Conservation (phyloP, 345 rosid genomes). For the Diplotaxis tenuifolia region DNA sequence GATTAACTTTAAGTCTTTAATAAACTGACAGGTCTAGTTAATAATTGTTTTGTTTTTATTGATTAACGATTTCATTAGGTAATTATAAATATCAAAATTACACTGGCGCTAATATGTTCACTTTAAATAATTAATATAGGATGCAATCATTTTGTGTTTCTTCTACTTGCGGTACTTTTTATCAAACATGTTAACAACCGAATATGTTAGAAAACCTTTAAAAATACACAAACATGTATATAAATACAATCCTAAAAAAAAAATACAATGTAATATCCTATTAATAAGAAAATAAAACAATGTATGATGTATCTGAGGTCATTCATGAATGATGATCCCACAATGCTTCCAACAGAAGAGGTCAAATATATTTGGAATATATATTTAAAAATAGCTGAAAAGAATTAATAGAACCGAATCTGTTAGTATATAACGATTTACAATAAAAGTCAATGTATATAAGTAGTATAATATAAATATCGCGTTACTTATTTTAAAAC, state of each 20-base stretch:
- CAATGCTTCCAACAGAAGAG: neutral
- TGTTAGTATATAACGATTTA: neutral
- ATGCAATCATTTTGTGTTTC: neutral
- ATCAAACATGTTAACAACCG: neutral
- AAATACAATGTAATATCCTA: neutral
- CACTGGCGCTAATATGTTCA: neutral
- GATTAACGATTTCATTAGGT: neutral
- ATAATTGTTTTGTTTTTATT: neutral
- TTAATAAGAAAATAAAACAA: neutral
- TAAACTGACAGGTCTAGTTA: neutral
- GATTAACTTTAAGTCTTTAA: neutral
- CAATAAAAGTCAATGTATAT: constrained; percentile 8
- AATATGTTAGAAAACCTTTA: neutral
- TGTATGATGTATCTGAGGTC: neutral
- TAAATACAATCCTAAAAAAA: neutral
- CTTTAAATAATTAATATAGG: neutral
- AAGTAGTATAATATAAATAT: neutral
- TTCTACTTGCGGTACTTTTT: neutral
- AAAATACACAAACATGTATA: neutral
- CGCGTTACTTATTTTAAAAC: neutral
- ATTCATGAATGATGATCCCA: neutral
- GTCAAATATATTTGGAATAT: neutral
- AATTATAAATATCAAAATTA: neutral
- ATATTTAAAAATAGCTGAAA: neutral
- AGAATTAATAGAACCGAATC: neutral